Base-by-base conservation (phyloP, 768 basidiomycete species). In the Pulveroboletus sp. region DNA sequence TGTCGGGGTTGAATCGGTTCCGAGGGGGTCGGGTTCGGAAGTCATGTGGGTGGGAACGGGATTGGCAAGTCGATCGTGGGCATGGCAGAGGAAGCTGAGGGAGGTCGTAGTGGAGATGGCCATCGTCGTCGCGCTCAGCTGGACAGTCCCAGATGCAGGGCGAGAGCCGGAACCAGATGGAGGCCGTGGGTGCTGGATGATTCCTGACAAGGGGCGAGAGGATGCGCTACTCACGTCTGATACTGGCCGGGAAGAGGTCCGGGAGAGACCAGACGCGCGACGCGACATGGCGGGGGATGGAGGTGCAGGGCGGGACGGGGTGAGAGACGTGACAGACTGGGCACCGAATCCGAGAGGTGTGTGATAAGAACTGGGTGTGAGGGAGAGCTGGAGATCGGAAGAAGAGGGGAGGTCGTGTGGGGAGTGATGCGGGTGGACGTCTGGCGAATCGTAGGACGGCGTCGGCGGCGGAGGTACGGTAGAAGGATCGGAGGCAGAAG, bases 271-370 rank as follows among this genome's bases (percentile, higher is more conserved):
- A 10, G 76, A 76, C 42, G 67, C 46, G 50, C 70, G 51, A 32
- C 80, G 75, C 0, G 80, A 80, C 5, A 72, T 49, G 0, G 73
- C 78, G 14, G 82, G 83, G 2, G 81, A 83, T 5, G 78, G 78
- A 0, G 83, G 83, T 0, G 83, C 83, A 31, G 81, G 82, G 5
- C 83, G 79, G 1, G 74, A 75, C 11, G 76, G 75, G 1, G 71
- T 71, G 53, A 71, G 76, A 43, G 66, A 72, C 39, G 41, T 62
- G 10, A 54, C 47, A 7, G 65, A 67, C 15, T 59, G 63, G 0
- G 54, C 50, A 50, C 65, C 64, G 11, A 64, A 49, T 6, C 62
- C 56, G 52, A 55, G 38, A 14, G 47, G 27, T n/a, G 44, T 56
- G 49, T 57, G 33, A 27, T 54, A 18, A 17, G 50, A 21, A 4